A percentile compares a stretch with the other conserved stretches of the same genome.
These are phyloP conservation scores for Pythium plurisporium DNA, from an alignment of 352 stramenopile genomes.

Conservation along the genomic window DNA sequence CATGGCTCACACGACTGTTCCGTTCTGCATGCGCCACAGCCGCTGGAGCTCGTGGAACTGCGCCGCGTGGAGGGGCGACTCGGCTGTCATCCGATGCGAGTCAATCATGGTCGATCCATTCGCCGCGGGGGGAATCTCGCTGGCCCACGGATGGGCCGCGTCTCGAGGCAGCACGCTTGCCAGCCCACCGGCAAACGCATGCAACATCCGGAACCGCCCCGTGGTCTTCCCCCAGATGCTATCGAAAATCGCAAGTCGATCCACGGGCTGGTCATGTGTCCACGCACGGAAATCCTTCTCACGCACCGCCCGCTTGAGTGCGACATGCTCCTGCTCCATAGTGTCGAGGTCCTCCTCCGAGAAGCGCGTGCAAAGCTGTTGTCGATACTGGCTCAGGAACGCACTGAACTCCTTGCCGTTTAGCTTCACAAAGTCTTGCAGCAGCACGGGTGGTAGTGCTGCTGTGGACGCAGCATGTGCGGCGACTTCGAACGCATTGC, in stretches of 20 bases:
- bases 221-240: slow-evolving; percentile 32
- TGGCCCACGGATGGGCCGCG: too few species aligned
- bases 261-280: not conserved
- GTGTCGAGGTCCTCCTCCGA: slow-evolving; percentile 33
- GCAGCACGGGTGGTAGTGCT: slow-evolving; percentile 36
- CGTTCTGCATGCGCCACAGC: not conserved
- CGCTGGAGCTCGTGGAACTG: slow-evolving; percentile 18
- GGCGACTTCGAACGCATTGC: not conserved
- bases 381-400: slow-evolving; percentile 32
- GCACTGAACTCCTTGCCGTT: slow-evolving; percentile 43
- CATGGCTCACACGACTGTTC: not conserved
- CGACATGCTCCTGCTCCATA: slow-evolving; percentile 35
- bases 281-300: slow-evolving; percentile 24
- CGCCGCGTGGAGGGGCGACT: slow-evolving; percentile 23
- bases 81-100: slow-evolving; percentile 11
- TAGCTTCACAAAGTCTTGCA: slow-evolving; percentile 44
- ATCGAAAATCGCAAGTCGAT: slow-evolving; percentile 34
- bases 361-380: slow-evolving; percentile 15
- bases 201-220: slow-evolving; percentile 40
- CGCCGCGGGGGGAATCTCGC: too few species aligned
- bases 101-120: too few species aligned
- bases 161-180: slow-evolving; percentile 34
- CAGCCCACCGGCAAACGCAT: slow-evolving; percentile 54
- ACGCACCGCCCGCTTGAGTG: slow-evolving; percentile 23
- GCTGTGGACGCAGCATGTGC: not conserved